phyloP scores from a whole-genome alignment of 2,329 filamentous ascomycete species.

The Penicillium hordei region DNA sequence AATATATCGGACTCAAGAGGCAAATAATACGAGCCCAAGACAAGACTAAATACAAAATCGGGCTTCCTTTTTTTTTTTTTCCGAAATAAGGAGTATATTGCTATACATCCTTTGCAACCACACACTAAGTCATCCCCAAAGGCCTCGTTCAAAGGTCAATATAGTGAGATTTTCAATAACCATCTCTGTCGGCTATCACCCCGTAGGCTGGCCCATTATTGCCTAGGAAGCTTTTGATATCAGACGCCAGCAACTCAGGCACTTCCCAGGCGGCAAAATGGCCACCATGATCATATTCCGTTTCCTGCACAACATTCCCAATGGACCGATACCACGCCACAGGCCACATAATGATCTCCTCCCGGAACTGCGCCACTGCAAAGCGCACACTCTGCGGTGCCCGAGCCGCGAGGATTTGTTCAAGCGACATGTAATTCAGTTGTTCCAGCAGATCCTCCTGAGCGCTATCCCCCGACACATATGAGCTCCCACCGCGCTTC shows the following conservation, averaged over 20 bases:
- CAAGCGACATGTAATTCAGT: constrained; percentile 15
- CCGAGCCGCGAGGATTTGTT: constrained; percentile 39
- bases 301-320: constrained; percentile 53
- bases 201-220: constrained; percentile 42
- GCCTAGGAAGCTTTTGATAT: constrained; percentile 51
- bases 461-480: background rate
- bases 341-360: constrained; percentile 53
- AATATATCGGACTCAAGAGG: background rate
- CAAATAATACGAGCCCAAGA: too few species aligned
- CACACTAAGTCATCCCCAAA: background rate
- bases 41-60: background rate
- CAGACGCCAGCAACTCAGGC: constrained; percentile 47
- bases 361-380: constrained; percentile 53
- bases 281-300: constrained; percentile 48
- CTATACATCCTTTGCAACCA: background rate
- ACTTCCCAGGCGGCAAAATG: constrained; percentile 57
- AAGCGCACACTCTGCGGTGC: constrained; percentile 51
- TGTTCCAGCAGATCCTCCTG: constrained; percentile 6
- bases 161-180: constrained; percentile 27
- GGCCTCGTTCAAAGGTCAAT: background rate
- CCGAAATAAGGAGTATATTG: background rate
- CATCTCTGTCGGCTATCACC: constrained; percentile 35
- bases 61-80: background rate
- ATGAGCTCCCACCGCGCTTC: constrained; percentile 2
- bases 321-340: constrained; percentile 52